Evolutionary conservation across 345 rosid genomes (phyloP).

Genomic region (Eucalyptus erythrocorys): DNA sequence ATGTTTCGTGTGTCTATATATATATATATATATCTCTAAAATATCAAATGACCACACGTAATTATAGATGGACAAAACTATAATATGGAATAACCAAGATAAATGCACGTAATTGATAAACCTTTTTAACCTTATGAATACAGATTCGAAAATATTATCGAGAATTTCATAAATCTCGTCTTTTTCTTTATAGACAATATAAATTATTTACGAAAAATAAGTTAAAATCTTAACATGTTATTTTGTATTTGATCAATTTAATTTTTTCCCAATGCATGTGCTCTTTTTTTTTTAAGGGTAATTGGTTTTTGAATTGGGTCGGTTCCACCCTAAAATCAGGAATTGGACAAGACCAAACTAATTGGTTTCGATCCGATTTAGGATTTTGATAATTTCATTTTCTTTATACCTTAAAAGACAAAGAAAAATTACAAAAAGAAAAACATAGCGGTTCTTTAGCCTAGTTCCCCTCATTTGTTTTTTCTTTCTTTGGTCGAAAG

Average conservation of each 20-base stretch:
- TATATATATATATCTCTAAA: too few relatives aligned
- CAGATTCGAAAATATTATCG: accelerated
- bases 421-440: too few relatives aligned
- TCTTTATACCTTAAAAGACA: accelerated
- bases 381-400: too few relatives aligned
- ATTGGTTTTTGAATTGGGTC: accelerated
- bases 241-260: accelerated
- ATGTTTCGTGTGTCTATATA: too few relatives aligned
- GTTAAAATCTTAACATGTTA: too few relatives aligned
- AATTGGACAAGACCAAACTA: accelerated
- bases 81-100: too few relatives aligned
- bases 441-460: accelerated
- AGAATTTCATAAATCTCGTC: accelerated
- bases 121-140: accelerated
- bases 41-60: background rate
- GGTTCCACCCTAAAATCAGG: accelerated
- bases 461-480: background rate
- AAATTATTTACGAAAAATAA: accelerated
- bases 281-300: too few relatives aligned
- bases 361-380: accelerated
- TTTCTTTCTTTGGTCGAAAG: too few relatives aligned
- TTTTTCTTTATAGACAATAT: accelerated
- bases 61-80: background rate
- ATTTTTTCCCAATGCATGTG: background rate
- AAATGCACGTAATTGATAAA: background rate